These are phyloP conservation scores for Kurtzmaniella cleridarum DNA, from an alignment of 805 yeast species.

Conservation along the genomic window DNA sequence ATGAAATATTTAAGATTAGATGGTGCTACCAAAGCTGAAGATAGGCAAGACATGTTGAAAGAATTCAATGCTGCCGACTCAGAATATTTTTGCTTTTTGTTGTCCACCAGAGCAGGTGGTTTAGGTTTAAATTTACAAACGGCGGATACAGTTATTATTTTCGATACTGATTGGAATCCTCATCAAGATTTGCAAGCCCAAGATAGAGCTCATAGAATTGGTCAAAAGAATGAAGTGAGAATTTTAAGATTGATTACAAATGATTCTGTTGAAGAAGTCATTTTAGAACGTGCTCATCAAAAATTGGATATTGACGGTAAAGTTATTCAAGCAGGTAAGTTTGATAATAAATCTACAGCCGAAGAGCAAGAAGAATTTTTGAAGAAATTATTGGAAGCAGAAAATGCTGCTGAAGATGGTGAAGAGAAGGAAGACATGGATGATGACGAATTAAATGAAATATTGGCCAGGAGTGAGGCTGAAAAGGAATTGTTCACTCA, in stretches of 20 bases:
- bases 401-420: slow-evolving; percentile 43
- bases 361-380: slow-evolving; percentile 83
- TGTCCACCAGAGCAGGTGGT: slow-evolving; percentile 88
- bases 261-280: slow-evolving; percentile 80
- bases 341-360: slow-evolving; percentile 79
- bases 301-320: slow-evolving; percentile 84
- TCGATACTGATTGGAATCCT: slow-evolving; percentile 89
- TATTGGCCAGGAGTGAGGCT: slow-evolving; percentile 62
- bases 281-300: slow-evolving; percentile 76
- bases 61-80: slow-evolving; percentile 71
- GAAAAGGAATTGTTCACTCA: slow-evolving; percentile 52
- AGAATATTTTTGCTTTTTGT: slow-evolving; percentile 70
- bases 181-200: slow-evolving; percentile 90
- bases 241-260: slow-evolving; percentile 74
- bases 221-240: slow-evolving; percentile 83
- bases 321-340: slow-evolving; percentile 88
- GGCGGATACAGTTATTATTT: slow-evolving; percentile 81
- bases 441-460: slow-evolving; percentile 67
- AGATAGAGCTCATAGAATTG: slow-evolving; percentile 87
- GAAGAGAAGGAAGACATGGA: slow-evolving; percentile 55
- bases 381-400: slow-evolving; percentile 67
- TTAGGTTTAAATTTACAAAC: slow-evolving; percentile 81
- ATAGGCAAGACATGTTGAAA: slow-evolving; percentile 69
- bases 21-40: slow-evolving; percentile 82
- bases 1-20: slow-evolving; percentile 73